phyloP scores from a whole-genome alignment of 805 yeast genomes.

The Yarrowia porcina region DNA sequence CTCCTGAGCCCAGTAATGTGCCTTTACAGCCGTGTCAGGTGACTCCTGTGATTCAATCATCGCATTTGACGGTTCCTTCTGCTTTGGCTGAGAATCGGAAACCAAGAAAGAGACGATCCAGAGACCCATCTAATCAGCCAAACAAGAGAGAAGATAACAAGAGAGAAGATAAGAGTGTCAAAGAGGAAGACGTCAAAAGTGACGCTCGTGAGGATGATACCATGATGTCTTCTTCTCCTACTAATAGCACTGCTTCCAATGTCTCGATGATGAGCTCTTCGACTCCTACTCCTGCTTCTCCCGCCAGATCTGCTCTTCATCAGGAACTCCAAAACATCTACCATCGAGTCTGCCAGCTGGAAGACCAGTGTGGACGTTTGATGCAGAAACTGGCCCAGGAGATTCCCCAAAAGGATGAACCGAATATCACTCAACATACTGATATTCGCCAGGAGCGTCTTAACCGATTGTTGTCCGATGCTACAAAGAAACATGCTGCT shows the following conservation, averaged over 20 bases:
- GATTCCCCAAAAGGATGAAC: not conserved
- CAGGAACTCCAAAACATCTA: conserved; percentile 15
- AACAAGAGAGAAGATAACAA: not conserved
- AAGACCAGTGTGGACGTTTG: conserved; percentile 6
- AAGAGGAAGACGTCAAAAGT: no score
- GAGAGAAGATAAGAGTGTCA: no score
- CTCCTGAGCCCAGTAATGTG: conserved; percentile 1
- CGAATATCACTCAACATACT: not conserved
- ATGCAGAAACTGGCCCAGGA: conserved; percentile 18
- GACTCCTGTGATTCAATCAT: not conserved
- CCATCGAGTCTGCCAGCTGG: conserved; percentile 20
- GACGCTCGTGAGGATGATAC: not conserved
- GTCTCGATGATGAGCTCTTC: not conserved
- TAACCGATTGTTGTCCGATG: not conserved
- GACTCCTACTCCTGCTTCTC: not conserved
- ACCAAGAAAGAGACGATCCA: not conserved
- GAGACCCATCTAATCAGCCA: not conserved
- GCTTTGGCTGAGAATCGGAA: not conserved
- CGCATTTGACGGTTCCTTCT: not conserved
- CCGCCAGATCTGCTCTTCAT: not conserved
- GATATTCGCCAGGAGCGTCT: not conserved
- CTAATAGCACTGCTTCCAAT: not conserved
- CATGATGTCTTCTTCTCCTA: not conserved
- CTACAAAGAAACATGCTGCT: not conserved
- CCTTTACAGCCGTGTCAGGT: conserved; percentile 12